Evolutionary conservation across 129 eudicot genomes (phyloP), one percentile per base, ranked within the genome.

Genomic region (Saussurea involucrata): DNA sequence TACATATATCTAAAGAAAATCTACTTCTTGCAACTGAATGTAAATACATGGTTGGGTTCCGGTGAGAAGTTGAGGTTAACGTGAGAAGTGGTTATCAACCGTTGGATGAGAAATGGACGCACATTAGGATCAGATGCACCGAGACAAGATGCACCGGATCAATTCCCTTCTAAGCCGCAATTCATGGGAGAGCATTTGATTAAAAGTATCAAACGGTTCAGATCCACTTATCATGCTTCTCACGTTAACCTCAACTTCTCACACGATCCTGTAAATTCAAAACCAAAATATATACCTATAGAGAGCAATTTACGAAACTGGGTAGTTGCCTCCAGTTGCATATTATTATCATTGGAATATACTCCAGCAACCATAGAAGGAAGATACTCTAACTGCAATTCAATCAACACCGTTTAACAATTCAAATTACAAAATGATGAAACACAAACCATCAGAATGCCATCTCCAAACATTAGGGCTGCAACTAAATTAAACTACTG

Each of bases 281-380:
- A 60, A 58, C 32, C 21, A 33, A n/a, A 3, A 65, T 65, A 36
- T 1, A 21, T 90, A 92, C 97, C 97, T 77, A 92, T 92, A 2
- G 97, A 92, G 31, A 92, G 96, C 76, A 90, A 78, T 86, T 89
- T 92, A 9, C 97, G 96, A 77, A 92, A 92, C 69, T 87, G 97
- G 22, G 91, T 86, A 73, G 97, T 90, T 44, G 96, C 91, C 78
- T 92, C 97, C 72, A 92, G 78, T 88, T 92, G 97, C 87, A 83
- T 60, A 82, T 78, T 85, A 36, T 44, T 70, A 61, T 87, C 92
- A 73, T 72, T 78, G 27, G 96, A 92, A 82, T 80, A 90, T 32
- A 90, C 92, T 32, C 91, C 93, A 74, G 89, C 92, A 78, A 90
- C 82, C 93, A 90, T 84, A 21, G 77, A n/a, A 76, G 98, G 93